Conservation (phyloP, 306 rosid species). For the Pachyrhizus erosus region DNA sequence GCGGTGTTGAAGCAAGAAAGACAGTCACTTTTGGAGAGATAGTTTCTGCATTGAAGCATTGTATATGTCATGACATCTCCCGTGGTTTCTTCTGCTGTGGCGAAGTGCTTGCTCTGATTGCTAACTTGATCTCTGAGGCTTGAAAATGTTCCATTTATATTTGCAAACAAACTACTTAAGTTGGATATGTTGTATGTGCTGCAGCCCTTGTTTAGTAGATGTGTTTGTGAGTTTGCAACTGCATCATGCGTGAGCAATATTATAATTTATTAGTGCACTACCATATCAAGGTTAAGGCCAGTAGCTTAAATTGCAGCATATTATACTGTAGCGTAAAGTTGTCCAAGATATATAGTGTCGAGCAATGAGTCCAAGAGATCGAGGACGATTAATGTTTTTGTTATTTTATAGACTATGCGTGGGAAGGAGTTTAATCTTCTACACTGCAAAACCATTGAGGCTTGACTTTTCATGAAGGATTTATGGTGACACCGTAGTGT, state of each 20-base stretch:
- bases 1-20: conserved; percentile 60
- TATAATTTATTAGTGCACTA: no score
- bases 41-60: conserved; percentile 68
- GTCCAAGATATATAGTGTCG: no score
- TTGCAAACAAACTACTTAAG: conserved; percentile 27
- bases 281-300: no score
- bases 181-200: conserved; percentile 55
- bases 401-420: no score
- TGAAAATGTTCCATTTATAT: not conserved
- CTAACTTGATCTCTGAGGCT: conserved; percentile 41
- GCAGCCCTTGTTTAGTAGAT: conserved; percentile 60
- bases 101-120: conserved; percentile 49
- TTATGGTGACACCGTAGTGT: no score
- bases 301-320: no score
- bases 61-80: conserved; percentile 55
- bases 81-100: conserved; percentile 44
- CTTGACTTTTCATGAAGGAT: no score
- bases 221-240: conserved; percentile 54
- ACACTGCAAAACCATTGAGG: no score
- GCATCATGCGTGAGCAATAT: not conserved
- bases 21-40: conserved; percentile 61
- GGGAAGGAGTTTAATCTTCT: no score
- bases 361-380: no score
- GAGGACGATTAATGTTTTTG: no score
- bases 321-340: no score